Conservation (phyloP, 2,329 filamentous ascomycete genomes). For the Exophiala viscosa region DNA sequence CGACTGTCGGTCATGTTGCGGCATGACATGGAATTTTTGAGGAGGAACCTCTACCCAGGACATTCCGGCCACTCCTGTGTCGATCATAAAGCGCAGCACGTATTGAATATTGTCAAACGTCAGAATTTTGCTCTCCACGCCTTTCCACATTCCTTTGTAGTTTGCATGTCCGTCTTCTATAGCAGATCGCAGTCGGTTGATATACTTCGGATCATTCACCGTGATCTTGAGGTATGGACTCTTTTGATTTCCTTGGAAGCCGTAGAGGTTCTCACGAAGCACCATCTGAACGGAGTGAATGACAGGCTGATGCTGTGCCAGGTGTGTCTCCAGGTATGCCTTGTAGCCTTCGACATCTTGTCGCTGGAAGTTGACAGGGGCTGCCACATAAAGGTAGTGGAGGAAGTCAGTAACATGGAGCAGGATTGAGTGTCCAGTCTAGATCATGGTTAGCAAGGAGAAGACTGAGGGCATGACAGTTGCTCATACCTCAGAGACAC, state of each 20-base stretch:
- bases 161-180: conserved; percentile 77
- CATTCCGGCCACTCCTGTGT: conserved; percentile 91
- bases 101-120: conserved; percentile 98
- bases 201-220: conserved; percentile 81
- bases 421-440: conserved; percentile 81
- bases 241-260: conserved; percentile 89
- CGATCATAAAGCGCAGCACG: conserved; percentile 94
- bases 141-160: conserved; percentile 86
- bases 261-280: conserved; percentile 85
- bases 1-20: conserved; percentile 67
- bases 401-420: conserved; percentile 93
- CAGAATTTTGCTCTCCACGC: conserved; percentile 65
- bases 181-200: conserved; percentile 67
- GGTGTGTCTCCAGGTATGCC: conserved; percentile 71
- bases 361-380: conserved; percentile 74
- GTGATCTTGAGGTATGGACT: conserved; percentile 92
- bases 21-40: conserved; percentile 67
- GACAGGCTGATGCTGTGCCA: conserved; percentile 68
- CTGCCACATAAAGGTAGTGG: conserved; percentile 92
- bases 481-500: conserved; percentile 68
- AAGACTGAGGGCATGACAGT: conserved; percentile 1
- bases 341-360: conserved; percentile 76
- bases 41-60: conserved; percentile 89
- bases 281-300: conserved; percentile 79
- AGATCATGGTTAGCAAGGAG: conserved; percentile 1